Conservation (phyloP, 495 filamentous ascomycete genomes). For the Opeltia flavorubescens region DNA sequence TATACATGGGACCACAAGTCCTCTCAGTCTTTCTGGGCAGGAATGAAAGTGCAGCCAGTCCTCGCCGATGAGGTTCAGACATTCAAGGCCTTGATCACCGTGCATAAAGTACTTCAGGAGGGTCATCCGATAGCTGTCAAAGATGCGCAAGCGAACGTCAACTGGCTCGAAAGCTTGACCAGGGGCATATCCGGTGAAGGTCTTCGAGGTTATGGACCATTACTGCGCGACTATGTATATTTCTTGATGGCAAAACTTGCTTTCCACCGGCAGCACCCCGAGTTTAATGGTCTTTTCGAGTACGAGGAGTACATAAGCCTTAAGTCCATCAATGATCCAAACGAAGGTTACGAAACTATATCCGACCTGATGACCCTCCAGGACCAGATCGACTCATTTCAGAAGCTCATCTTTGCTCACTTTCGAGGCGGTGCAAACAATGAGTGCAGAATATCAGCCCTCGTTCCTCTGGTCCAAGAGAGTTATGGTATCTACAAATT, state of each 20-base stretch:
- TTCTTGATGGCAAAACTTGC: slow-evolving; percentile 83
- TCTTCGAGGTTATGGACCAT: slow-evolving; percentile 73
- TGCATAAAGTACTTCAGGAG: slow-evolving; percentile 94
- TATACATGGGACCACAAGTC: slow-evolving; percentile 99
- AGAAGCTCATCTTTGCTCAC: slow-evolving; percentile 94
- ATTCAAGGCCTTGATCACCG: slow-evolving; percentile 82
- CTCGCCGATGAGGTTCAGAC: slow-evolving; percentile 91
- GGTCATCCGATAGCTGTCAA: slow-evolving; percentile 77
- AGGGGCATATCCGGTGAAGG: slow-evolving; percentile 76
- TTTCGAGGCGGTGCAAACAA: slow-evolving; percentile 85
- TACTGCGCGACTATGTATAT: slow-evolving; percentile 91
- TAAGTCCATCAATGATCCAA: slow-evolving; percentile 96
- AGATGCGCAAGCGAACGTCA: slow-evolving; percentile 76
- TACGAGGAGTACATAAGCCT: slow-evolving; percentile 98
- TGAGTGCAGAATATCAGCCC: slow-evolving; percentile 86
- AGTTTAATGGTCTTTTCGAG: slow-evolving; percentile 97
- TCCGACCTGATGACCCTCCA: slow-evolving; percentile 91
- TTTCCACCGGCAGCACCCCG: slow-evolving; percentile 91
- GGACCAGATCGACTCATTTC: slow-evolving; percentile 95
- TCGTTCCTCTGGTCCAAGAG: slow-evolving; percentile 89
- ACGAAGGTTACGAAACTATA: slow-evolving; percentile 97
- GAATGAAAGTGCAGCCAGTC: slow-evolving; percentile 98
- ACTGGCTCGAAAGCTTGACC: slow-evolving; percentile 87
- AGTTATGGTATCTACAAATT: slow-evolving; percentile 98
- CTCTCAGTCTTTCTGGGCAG: slow-evolving; percentile 88